Evolutionary conservation across 1,284 basidiomycete species (phyloP).

Genomic region (Trichosporon ovoides): DNA sequence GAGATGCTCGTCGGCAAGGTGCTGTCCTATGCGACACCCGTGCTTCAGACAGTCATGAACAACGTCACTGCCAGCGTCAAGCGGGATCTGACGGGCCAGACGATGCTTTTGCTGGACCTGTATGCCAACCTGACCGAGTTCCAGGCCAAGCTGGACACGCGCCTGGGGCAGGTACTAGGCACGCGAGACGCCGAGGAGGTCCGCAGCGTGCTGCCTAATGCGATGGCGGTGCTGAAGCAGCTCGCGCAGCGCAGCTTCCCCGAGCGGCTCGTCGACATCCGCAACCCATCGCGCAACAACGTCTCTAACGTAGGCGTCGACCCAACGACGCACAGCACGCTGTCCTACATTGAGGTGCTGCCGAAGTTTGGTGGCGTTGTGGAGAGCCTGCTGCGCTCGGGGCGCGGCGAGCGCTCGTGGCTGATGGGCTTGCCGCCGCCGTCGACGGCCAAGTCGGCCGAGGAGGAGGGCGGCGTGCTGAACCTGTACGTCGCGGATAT

Average conservation of each 20-base stretch:
- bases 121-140: constrained; percentile 33
- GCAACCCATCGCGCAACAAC: constrained; percentile 20
- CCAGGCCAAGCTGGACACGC: constrained; percentile 31
- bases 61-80: constrained; percentile 38
- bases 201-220: constrained; percentile 16
- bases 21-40: constrained; percentile 22
- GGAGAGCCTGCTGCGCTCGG: constrained; percentile 33
- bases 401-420: constrained; percentile 47
- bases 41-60: constrained; percentile 28
- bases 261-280: constrained; percentile 45
- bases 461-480: constrained; percentile 43
- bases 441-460: constrained; percentile 30
- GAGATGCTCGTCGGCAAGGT: constrained; percentile 29
- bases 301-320: constrained; percentile 26
- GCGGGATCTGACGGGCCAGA: constrained; percentile 33
- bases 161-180: constrained; percentile 22
- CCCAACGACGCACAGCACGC: constrained; percentile 40
- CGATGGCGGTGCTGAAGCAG: constrained; percentile 29
- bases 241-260: constrained; percentile 45
- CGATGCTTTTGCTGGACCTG: constrained; percentile 43
- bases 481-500: constrained; percentile 48
- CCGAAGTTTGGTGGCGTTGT: constrained; percentile 37
- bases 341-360: constrained; percentile 44
- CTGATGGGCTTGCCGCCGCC: constrained; percentile 47
- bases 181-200: constrained; percentile 22